Evolutionary conservation across 2,329 filamentous ascomycete genomes (phyloP).

Genomic region (Fusarium haematococcum): DNA sequence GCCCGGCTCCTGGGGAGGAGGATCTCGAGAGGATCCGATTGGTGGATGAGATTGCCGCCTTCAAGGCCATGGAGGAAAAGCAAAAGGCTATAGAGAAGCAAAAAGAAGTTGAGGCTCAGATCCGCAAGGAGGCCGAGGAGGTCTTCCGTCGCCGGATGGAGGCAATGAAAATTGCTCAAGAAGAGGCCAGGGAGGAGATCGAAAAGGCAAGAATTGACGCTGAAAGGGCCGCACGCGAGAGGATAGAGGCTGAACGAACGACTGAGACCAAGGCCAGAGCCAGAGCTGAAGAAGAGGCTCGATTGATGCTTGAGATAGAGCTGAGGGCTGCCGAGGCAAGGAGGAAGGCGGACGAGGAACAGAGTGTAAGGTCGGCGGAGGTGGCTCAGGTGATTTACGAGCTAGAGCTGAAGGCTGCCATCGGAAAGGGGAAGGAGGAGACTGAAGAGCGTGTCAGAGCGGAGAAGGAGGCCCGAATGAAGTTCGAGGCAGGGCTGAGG

Average conservation of each 20-base stretch:
- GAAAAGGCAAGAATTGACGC: not conserved
- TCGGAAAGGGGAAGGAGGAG: too few relatives aligned
- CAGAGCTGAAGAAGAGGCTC: slow-evolving; percentile 57
- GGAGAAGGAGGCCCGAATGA: not conserved
- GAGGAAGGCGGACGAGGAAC: not conserved
- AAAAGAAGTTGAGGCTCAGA: slow-evolving; percentile 56
- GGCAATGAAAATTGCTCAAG: not conserved
- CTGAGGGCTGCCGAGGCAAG: not conserved
- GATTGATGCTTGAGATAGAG: slow-evolving; percentile 53
- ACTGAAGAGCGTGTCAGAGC: too few relatives aligned
- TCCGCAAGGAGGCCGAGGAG: not conserved
- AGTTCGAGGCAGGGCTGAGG: too few relatives aligned
- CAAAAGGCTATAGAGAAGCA: slow-evolving; percentile 60
- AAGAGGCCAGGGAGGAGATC: not conserved
- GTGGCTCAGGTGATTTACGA: too few relatives aligned
- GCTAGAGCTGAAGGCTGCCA: too few relatives aligned
- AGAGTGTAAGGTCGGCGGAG: not conserved
- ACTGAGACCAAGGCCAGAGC: slow-evolving; percentile 36
- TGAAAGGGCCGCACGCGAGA: not conserved
- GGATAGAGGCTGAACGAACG: not conserved
- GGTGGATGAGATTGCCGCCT: slow-evolving; percentile 67
- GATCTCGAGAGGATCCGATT: slow-evolving; percentile 72
- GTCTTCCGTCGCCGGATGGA: not conserved
- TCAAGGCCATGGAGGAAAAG: slow-evolving; percentile 60
- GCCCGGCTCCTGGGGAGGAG: slow-evolving; percentile 41